Evolutionary conservation across 192 early-diverging fungal species (phyloP).

Genomic region (Chytriomyces sp.): DNA sequence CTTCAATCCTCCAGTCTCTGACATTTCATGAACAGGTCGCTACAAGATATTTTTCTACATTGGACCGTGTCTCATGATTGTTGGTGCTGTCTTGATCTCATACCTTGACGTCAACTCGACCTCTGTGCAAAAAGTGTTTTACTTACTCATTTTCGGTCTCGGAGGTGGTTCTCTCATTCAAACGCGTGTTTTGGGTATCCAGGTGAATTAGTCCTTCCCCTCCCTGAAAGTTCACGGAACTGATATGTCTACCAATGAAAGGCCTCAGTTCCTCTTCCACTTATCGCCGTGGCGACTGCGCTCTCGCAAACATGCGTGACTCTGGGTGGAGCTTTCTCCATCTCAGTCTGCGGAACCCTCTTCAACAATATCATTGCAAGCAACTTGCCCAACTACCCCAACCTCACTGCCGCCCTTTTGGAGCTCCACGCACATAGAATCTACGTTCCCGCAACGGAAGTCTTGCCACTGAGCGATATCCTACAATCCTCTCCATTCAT

Average conservation of each 20-base stretch:
- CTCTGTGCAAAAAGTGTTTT: conserved; percentile 57
- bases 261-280: conserved; percentile 61
- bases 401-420: conserved; percentile 2
- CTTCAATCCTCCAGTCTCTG: conserved; percentile 64
- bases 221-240: conserved; percentile 61
- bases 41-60: conserved; percentile 67
- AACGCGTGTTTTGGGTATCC: conserved; percentile 72
- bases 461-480: conserved; percentile 1
- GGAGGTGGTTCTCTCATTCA: conserved; percentile 78
- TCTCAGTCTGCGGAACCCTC: conserved; percentile 66
- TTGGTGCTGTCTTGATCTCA: conserved; percentile 68
- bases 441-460: conserved; percentile 4
- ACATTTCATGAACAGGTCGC: conserved; percentile 61
- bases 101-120: conserved; percentile 57
- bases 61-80: conserved; percentile 61
- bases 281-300: conserved; percentile 60
- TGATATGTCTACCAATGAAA: background rate
- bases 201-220: conserved; percentile 78
- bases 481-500: background rate
- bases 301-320: conserved; percentile 67
- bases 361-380: conserved; percentile 60
- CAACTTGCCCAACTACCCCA: conserved; percentile 33
- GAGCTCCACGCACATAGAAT: background rate
- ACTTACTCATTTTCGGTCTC: conserved; percentile 69
- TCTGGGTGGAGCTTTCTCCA: conserved; percentile 63